Evolutionary conservation across 805 yeast species (phyloP).

Genomic region (Geotrichum ghanense): DNA sequence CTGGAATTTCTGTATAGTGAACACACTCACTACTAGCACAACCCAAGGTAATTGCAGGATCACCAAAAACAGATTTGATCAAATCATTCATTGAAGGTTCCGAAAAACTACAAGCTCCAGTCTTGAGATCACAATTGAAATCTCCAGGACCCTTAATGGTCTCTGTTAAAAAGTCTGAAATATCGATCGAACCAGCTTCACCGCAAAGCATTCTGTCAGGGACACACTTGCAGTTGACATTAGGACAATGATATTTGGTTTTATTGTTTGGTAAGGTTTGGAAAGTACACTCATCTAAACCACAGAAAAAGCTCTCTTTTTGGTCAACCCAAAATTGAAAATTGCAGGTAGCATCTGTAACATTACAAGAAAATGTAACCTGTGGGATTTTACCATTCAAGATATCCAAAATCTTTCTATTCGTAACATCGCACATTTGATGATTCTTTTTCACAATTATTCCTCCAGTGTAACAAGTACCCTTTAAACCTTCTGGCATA

Average conservation of each 20-base stretch:
- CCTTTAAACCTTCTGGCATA: conserved; percentile 75
- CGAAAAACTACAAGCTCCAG: conserved; percentile 61
- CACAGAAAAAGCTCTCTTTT: conserved; percentile 84
- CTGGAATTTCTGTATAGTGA: conserved; percentile 88
- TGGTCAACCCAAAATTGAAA: conserved; percentile 96
- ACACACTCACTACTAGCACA: conserved; percentile 87
- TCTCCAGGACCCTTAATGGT: conserved; percentile 91
- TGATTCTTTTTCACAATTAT: conserved; percentile 66
- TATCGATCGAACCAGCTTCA: conserved; percentile 84
- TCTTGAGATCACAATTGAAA: conserved; percentile 61
- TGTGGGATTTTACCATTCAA: conserved; percentile 77
- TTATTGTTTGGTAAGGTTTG: conserved; percentile 47
- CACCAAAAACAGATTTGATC: conserved; percentile 89
- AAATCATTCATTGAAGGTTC: conserved; percentile 96
- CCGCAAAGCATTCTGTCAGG: conserved; percentile 95
- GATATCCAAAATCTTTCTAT: conserved; percentile 66
- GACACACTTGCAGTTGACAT: conserved; percentile 75
- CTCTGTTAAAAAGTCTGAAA: conserved; percentile 82
- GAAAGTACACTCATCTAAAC: conserved; percentile 60
- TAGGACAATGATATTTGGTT: conserved; percentile 68
- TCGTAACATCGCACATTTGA: conserved; percentile 94
- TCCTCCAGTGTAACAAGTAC: conserved; percentile 85
- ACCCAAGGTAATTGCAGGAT: conserved; percentile 67
- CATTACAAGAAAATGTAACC: conserved; percentile 83
- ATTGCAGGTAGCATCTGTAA: conserved; percentile 53